These are phyloP conservation scores for Stephania japonica DNA, from an alignment of 164 flowering plant genomes.

Conservation along the genomic window DNA sequence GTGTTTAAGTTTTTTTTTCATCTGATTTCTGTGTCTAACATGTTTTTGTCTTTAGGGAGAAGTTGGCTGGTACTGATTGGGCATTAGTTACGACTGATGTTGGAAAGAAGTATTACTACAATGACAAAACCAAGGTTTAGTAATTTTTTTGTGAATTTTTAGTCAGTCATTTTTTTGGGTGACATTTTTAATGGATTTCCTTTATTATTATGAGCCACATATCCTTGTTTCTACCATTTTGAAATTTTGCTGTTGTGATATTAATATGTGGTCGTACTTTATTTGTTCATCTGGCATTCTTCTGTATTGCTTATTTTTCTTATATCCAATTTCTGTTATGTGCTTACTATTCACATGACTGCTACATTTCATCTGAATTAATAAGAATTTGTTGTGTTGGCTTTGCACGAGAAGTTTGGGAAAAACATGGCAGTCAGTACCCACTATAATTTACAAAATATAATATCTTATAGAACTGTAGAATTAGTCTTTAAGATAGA, in stretches of 20 bases:
- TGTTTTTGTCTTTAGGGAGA: slow-evolving; percentile 47
- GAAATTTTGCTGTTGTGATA: neutral
- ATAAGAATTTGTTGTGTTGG: neutral
- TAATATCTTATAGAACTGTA: too few species aligned
- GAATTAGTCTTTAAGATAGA: neutral
- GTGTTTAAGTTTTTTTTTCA: neutral
- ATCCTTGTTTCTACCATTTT: neutral
- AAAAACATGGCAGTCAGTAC: neutral
- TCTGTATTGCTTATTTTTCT: too few species aligned
- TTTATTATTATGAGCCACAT: neutral
- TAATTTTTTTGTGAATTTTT: neutral
- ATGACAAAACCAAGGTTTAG: slow-evolving; percentile 69
- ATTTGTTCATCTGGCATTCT: neutral
- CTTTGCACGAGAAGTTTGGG: neutral
- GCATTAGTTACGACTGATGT: slow-evolving; percentile 73
- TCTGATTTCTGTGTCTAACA: neutral
- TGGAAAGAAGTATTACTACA: slow-evolving; percentile 89
- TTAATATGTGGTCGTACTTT: neutral
- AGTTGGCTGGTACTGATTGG: slow-evolving; percentile 81
- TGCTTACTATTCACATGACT: neutral
- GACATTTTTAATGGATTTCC: neutral
- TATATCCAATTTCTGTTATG: neutral
- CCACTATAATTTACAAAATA: neutral
- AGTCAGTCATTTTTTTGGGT: too few species aligned
- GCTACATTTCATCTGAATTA: neutral